Evolutionary conservation across 306 rosid species (phyloP).

Genomic region (Myrica gale): DNA sequence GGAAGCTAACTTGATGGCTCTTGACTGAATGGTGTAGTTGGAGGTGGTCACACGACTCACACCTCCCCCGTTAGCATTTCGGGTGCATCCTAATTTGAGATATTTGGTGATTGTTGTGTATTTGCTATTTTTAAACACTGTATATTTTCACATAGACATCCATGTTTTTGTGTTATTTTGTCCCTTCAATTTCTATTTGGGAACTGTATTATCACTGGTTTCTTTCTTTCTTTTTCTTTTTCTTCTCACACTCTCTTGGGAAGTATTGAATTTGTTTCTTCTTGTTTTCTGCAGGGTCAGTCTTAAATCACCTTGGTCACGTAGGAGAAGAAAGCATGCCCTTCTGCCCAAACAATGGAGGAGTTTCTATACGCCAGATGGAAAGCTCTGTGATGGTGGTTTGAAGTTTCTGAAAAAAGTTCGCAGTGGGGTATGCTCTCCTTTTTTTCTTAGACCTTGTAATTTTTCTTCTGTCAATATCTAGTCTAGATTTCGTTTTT

Average conservation of each 20-base stretch:
- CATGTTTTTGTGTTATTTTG: neutral
- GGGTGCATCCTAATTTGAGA: too few relatives aligned
- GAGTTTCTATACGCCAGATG: constrained; percentile 68
- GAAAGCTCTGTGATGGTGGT: constrained; percentile 81
- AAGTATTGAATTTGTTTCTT: neutral
- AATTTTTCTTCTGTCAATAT: constrained; percentile 13
- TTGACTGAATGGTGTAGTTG: too few relatives aligned
- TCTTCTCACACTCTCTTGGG: too few relatives aligned
- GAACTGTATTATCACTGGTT: too few relatives aligned
- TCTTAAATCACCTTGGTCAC: constrained; percentile 99
- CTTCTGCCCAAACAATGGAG: constrained; percentile 84
- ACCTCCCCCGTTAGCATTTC: too few relatives aligned
- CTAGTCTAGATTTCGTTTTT: constrained; percentile 6
- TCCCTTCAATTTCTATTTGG: neutral
- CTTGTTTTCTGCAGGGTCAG: constrained; percentile 58
- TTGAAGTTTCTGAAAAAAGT: constrained; percentile 82
- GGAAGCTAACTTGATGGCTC: neutral
- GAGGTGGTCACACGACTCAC: too few relatives aligned
- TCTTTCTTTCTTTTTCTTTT: too few relatives aligned
- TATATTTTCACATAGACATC: neutral
- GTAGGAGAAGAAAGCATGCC: constrained; percentile 80
- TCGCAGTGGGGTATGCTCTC: constrained; percentile 87
- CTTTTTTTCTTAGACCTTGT: constrained; percentile 1
- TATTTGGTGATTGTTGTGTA: neutral
- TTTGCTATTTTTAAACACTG: too few relatives aligned